Base-by-base conservation (phyloP, 2,329 filamentous ascomycete species). In the Meredithiella fracta region DNA sequence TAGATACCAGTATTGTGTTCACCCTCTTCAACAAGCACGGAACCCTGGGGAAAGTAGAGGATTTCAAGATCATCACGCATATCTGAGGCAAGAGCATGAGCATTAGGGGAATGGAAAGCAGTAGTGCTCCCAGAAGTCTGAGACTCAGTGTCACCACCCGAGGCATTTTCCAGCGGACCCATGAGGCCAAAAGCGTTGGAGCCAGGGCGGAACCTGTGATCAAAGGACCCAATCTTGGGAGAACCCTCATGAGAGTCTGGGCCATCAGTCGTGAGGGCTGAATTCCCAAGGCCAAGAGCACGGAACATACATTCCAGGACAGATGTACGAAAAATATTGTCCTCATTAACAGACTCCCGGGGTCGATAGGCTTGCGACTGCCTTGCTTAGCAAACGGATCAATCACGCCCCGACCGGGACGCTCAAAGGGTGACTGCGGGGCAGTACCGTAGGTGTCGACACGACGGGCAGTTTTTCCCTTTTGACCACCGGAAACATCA, bases 251-350 rank as follows among this genome's bases (percentile, higher is more conserved):
- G 82, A 0, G 92, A 96, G 52, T 82, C 81, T 0, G 76, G 72
- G 62, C 85, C 85, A 51, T 78, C 77, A 0, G 84, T 73, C 0
- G 77, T 74, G 58, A 82, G 79, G 37, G 81, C 81, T 2, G 75
- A 77, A 31, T 82, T 80, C 20, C 82, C 85, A 56, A 98, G 71
- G 0, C 92, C 92, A 59, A 98, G 85, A 0, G 89, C 85, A 65
- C 91, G 96, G 69, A 95, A 91, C 71, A 98, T 94, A 65, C 92
- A 97, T 62, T 95, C 88, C 22, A 97, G 71, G 15, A 98, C 88
- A 0, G 89, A 94, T 58, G 88, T 83, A 42, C 94, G 78, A 67
- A 98, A 97, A 5, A 94, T 69, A 50, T 83, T 80, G 63, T 96
- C 91, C 65, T 97, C 92, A 61, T 95, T 87, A 6, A 89, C 71